A percentile compares a stretch with the other conserved stretches of the same genome.
phyloP scores from a whole-genome alignment of 2,329 filamentous ascomycete species.

The Ascocoryne sarcoides region DNA sequence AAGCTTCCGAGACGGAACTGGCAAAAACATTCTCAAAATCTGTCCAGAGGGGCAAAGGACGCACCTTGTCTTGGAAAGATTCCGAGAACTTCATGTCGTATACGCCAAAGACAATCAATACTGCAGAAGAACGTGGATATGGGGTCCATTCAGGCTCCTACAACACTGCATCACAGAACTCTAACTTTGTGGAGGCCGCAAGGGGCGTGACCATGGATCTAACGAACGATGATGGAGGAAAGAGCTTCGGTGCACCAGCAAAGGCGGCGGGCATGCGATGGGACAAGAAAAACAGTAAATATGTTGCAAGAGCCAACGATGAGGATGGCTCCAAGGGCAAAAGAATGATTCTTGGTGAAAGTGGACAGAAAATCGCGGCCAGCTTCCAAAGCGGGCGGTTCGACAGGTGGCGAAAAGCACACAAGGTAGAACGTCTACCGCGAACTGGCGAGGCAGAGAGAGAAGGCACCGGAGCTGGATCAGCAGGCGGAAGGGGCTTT shows the following conservation, averaged over 20 bases:
- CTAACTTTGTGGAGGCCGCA: conserved; percentile 83
- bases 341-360: conserved; percentile 77
- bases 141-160: conserved; percentile 75
- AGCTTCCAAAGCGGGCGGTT: conserved; percentile 90
- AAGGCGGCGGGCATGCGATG: conserved; percentile 73
- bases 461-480: conserved; percentile 27
- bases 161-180: conserved; percentile 39
- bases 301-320: conserved; percentile 85
- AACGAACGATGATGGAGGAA: conserved; percentile 74
- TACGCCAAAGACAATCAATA: conserved; percentile 69
- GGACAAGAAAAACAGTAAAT: conserved; percentile 96
- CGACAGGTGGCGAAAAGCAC: conserved; percentile 81
- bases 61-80: conserved; percentile 64
- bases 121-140: conserved; percentile 85
- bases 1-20: conserved; percentile 53
- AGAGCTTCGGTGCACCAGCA: conserved; percentile 68
- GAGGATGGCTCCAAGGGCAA: conserved; percentile 75
- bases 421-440: conserved; percentile 71
- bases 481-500: conserved; percentile 30
- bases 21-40: conserved; percentile 63
- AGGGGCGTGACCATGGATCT: conserved; percentile 86
- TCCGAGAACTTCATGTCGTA: conserved; percentile 96
- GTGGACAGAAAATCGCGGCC: conserved; percentile 90
- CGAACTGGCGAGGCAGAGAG: conserved; percentile 75
- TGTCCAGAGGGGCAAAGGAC: conserved; percentile 42